Percentiles rank a stretch among this genome's conserved stretches.
These are phyloP conservation scores for Penicillium arizonense DNA, from an alignment of 495 filamentous ascomycete genomes.

Conservation along the genomic window DNA sequence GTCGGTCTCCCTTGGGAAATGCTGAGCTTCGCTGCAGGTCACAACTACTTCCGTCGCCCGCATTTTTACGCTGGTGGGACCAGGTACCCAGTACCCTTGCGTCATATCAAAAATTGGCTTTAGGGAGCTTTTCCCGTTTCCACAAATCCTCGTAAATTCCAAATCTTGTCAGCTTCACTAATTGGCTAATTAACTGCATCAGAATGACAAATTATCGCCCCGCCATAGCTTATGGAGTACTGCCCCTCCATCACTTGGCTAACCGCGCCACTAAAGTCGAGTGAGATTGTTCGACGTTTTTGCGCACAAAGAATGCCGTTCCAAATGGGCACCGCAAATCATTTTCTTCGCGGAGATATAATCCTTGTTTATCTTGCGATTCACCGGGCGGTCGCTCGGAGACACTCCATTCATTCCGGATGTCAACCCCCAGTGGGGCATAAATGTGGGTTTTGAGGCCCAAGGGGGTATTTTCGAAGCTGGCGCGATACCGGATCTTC, in stretches of 20 bases:
- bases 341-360: slow-evolving; percentile 6
- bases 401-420: slow-evolving; percentile 64
- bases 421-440: slow-evolving; percentile 62
- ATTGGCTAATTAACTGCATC: slow-evolving; percentile 1
- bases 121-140: neutral
- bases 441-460: slow-evolving; percentile 74
- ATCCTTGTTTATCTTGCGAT: neutral
- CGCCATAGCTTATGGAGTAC: neutral
- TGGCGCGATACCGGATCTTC: slow-evolving; percentile 63
- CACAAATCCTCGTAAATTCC: neutral
- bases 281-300: slow-evolving; percentile 5
- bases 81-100: neutral
- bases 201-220: slow-evolving; percentile 10
- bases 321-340: slow-evolving; percentile 8
- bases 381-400: neutral
- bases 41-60: neutral
- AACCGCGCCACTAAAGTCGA: slow-evolving; percentile 6
- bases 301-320: slow-evolving; percentile 7
- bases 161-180: neutral
- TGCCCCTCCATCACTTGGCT: neutral
- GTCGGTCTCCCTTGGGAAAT: neutral
- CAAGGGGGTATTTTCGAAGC: slow-evolving; percentile 63
- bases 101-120: neutral
- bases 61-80: neutral
- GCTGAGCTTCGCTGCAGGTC: neutral